Conservation (phyloP, 2,329 filamentous ascomycete genomes). For the Ascochyta fabae region DNA sequence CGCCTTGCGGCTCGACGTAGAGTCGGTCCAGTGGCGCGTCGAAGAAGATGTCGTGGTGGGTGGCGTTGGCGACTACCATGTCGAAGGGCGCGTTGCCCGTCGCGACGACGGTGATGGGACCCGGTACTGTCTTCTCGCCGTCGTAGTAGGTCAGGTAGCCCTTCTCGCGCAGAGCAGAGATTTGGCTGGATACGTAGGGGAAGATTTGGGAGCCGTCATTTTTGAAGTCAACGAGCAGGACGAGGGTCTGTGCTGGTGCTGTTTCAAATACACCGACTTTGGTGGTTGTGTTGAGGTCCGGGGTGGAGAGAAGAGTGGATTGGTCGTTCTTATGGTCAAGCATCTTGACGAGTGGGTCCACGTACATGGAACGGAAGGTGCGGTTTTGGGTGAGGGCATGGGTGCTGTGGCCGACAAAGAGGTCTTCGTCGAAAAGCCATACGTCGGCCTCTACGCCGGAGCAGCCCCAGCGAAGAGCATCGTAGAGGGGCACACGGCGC, state of each 20-base stretch:
- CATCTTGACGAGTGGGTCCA: slow-evolving; percentile 59
- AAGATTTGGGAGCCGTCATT: slow-evolving; percentile 47
- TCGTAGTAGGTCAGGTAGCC: slow-evolving; percentile 61
- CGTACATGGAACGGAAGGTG: slow-evolving; percentile 60
- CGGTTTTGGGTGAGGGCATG: slow-evolving; percentile 54
- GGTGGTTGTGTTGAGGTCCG: slow-evolving; percentile 19
- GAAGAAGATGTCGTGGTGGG: slow-evolving; percentile 63
- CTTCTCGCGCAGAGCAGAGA: slow-evolving; percentile 56
- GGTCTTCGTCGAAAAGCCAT: slow-evolving; percentile 61
- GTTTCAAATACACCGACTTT: slow-evolving; percentile 60
- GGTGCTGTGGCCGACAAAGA: slow-evolving; percentile 62
- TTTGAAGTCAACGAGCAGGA: slow-evolving; percentile 62
- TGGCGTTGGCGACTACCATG: slow-evolving; percentile 53
- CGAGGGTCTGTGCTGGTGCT: slow-evolving; percentile 56
- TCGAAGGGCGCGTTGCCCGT: slow-evolving; percentile 62
- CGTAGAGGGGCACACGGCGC: slow-evolving; percentile 61
- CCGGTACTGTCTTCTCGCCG: slow-evolving; percentile 48
- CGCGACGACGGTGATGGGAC: slow-evolving; percentile 61
- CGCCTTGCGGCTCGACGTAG: slow-evolving; percentile 33
- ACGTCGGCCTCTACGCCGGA: slow-evolving; percentile 64
- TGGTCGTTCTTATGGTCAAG: slow-evolving; percentile 58
- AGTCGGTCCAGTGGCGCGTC: slow-evolving; percentile 57
- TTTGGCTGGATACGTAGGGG: slow-evolving; percentile 49
- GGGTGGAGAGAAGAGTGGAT: slow-evolving; percentile 40
- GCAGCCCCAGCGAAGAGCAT: slow-evolving; percentile 62